These are phyloP conservation scores for Plasmodium berghei DNA, from an alignment of 169 alveolate species.

Conservation along the genomic window DNA sequence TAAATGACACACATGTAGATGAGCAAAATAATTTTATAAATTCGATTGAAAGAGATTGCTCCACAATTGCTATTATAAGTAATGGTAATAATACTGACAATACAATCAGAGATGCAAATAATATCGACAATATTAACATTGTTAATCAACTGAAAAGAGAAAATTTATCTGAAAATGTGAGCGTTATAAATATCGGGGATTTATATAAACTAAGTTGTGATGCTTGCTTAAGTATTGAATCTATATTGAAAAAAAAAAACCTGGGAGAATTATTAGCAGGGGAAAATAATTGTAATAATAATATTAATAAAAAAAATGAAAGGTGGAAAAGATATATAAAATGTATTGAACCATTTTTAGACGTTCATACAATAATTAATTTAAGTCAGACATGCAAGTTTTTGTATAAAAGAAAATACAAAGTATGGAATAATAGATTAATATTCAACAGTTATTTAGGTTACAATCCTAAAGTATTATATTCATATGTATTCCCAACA, in stretches of 20 bases:
- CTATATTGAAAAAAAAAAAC: slow-evolving; percentile 35
- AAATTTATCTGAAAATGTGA: slow-evolving; percentile 25
- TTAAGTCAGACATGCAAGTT: slow-evolving; percentile 84
- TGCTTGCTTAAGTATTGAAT: slow-evolving; percentile 22
- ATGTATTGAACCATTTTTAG: slow-evolving; percentile 83
- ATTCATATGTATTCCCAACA: slow-evolving; percentile 79
- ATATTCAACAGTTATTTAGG: slow-evolving; percentile 85
- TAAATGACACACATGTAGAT: slow-evolving; percentile 12
- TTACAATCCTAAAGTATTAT: slow-evolving; percentile 78
- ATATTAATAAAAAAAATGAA: slow-evolving; percentile 68
- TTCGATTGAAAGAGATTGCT: background rate
- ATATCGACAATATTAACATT: slow-evolving; percentile 1
- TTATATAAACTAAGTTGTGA: slow-evolving; percentile 44
- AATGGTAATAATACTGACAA: background rate
- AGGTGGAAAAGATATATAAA: slow-evolving; percentile 79
- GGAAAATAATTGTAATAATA: slow-evolving; percentile 7
- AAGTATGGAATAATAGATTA: slow-evolving; percentile 77
- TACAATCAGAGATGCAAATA: background rate
- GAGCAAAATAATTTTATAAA: slow-evolving; percentile 5
- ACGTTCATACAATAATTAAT: slow-evolving; percentile 81
- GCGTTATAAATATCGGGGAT: slow-evolving; percentile 55
- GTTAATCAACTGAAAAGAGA: slow-evolving; percentile 20
- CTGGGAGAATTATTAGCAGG: slow-evolving; percentile 30
- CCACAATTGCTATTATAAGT: background rate
- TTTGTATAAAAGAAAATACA: slow-evolving; percentile 79